phyloP scores from a whole-genome alignment of 2,329 filamentous ascomycete species.

The Zasmidium angulare region DNA sequence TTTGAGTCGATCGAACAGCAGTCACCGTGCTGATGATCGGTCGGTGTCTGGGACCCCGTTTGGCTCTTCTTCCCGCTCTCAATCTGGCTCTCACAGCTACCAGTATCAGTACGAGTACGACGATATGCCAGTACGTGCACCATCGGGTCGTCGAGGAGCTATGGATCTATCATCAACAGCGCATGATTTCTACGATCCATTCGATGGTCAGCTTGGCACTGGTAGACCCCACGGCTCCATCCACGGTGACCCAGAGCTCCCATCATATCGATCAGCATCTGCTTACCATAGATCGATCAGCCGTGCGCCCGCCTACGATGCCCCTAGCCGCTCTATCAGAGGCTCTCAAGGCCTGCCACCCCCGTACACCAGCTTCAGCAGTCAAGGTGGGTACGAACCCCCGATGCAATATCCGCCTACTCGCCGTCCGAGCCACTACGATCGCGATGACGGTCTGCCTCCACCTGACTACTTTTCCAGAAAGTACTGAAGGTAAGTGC shows the following conservation, averaged over 20 bases:
- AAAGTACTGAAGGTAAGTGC: background rate
- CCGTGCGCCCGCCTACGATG: background rate
- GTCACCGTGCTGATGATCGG: background rate
- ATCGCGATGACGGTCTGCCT: background rate
- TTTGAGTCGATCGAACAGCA: background rate
- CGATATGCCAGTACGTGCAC: background rate
- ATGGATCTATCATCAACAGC: background rate
- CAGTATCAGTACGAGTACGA: too few species aligned
- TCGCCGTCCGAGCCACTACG: background rate
- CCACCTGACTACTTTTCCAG: background rate
- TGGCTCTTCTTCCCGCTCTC: background rate
- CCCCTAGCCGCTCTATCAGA: background rate
- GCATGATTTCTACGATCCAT: conserved; percentile 4
- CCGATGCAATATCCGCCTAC: background rate
- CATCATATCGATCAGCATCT: background rate
- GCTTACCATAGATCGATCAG: background rate
- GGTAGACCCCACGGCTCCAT: background rate
- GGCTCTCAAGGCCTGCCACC: background rate
- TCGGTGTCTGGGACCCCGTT: background rate
- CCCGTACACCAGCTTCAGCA: background rate
- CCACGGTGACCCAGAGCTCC: background rate
- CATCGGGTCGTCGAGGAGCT: background rate
- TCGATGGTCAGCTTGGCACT: conserved; percentile 2
- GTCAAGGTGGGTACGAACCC: background rate
- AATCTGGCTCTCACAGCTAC: background rate